Base-by-base conservation (phyloP, 306 rosid species). In the Crataegus laevigata region DNA sequence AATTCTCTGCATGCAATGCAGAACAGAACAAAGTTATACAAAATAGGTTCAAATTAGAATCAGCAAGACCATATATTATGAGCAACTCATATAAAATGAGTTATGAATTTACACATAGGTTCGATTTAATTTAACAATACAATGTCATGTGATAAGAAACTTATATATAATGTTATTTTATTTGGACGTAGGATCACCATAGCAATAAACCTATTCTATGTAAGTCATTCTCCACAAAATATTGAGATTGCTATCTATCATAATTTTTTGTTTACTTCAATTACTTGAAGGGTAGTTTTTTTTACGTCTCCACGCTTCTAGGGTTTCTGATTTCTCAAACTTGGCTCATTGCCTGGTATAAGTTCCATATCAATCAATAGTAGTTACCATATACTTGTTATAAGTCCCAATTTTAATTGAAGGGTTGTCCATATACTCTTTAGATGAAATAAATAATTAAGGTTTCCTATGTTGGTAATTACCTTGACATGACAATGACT, bases 1-100 rank as follows among this genome's bases (percentile, higher is more conserved):
- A 75, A 13, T 69, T 73, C 68, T 84, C 70, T 87, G 85, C 89
- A 78, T 86, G 74, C 86, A 86, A 81, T 79, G 68, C 52, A 73
- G 40, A 59, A 59, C 77, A 86, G 71, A 79, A 75, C 64, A 82
- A 25, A 64, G 50, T 17, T 62, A 66, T 47, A 67, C 80, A 58
- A 58, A 21, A 45, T 55, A 68, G 66, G 38, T 55, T 67, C 61
- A 68, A 62, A 73, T 69, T 65, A 26, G 61, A 79, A 75, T 75
- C 32, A 66, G 75, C 72, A 72, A 57, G 21, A 47, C 5, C 3
- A 17, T 15, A 47, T 15, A 47, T 47, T 4, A 61, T 14, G 21
- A 47, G 54, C 21, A 47, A 15, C 3, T 47, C 6, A 47, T 17
- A 47, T 47, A 17, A 47, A 47, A 43, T 1, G 18, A 47, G 52